phyloP scores from a whole-genome alignment of 2,329 filamentous ascomycete species.

The Aspergillus sp. region DNA sequence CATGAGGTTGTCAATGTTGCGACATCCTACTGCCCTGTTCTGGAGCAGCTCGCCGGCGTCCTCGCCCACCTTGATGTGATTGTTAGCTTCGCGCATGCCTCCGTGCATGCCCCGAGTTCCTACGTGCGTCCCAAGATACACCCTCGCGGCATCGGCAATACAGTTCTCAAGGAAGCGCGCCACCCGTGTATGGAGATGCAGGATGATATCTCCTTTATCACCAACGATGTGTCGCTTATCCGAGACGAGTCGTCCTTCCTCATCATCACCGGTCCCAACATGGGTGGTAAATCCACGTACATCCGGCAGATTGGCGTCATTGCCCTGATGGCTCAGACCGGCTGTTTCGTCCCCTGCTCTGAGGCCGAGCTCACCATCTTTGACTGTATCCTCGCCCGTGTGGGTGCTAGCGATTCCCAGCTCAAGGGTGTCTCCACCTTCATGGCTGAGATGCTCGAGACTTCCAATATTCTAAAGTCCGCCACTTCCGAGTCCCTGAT shows the following conservation, averaged over 20 bases:
- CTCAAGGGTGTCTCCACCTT: conserved; percentile 98
- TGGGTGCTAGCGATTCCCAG: conserved; percentile 93
- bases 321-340: conserved; percentile 93
- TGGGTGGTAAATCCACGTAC: conserved; percentile 98
- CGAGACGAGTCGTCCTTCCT: conserved; percentile 82
- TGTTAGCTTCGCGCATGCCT: conserved; percentile 86
- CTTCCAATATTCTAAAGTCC: conserved; percentile 95
- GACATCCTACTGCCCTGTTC: conserved; percentile 87
- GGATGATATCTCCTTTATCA: conserved; percentile 97
- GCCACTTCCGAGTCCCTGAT: conserved; percentile 94
- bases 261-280: conserved; percentile 96
- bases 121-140: conserved; percentile 93
- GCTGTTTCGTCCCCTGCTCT: conserved; percentile 90
- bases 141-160: conserved; percentile 80
- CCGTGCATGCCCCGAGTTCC: conserved; percentile 85
- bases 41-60: conserved; percentile 83
- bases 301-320: conserved; percentile 97
- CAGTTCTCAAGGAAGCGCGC: conserved; percentile 84
- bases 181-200: conserved; percentile 99
- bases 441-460: conserved; percentile 99
- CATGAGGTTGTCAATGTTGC: conserved; percentile 90
- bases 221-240: conserved; percentile 84
- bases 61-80: conserved; percentile 94
- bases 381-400: conserved; percentile 92
- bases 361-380: conserved; percentile 93